These are phyloP conservation scores for Plantago ovata DNA, from an alignment of 257 asterid genomes.

Conservation along the genomic window DNA sequence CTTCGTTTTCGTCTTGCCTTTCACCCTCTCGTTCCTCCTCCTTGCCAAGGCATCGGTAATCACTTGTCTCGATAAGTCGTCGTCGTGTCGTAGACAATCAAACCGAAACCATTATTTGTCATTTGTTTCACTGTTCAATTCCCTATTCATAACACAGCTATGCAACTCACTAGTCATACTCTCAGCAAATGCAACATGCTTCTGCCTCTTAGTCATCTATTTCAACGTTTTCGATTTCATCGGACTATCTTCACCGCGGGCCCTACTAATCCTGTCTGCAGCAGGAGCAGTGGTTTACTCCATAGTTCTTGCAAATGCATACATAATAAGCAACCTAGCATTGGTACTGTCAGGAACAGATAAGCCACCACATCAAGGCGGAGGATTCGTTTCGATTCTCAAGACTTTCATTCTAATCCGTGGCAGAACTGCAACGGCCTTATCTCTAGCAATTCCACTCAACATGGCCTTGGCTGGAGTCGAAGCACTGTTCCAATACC, in stretches of 20 bases:
- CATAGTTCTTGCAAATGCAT: conserved; percentile 59
- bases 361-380: conserved; percentile 28
- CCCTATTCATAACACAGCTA: conserved; percentile 42
- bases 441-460: conserved; percentile 47
- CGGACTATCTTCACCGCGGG: conserved; percentile 34
- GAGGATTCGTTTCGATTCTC: conserved; percentile 45
- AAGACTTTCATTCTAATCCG: conserved; percentile 44
- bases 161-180: conserved; percentile 51
- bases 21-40: conserved; percentile 62
- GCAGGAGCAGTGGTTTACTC: conserved; percentile 53
- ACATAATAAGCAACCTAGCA: conserved; percentile 43
- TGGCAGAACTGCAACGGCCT: conserved; percentile 50
- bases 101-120: background rate
- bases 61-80: conserved; percentile 19
- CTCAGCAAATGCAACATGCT: conserved; percentile 66
- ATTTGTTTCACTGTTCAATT: conserved; percentile 14
- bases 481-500: conserved; percentile 68
- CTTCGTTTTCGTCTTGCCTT: conserved; percentile 49
- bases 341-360: conserved; percentile 42
- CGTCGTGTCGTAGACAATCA: background rate
- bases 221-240: conserved; percentile 33
- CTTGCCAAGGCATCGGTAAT: conserved; percentile 51
- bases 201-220: conserved; percentile 35
- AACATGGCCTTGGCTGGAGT: conserved; percentile 48
- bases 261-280: conserved; percentile 43